Percentiles rank a stretch among this genome's conserved stretches.
Evolutionary conservation across 169 alveolate genomes (phyloP).

Genomic region (Cryptosporidium xiaoi): DNA sequence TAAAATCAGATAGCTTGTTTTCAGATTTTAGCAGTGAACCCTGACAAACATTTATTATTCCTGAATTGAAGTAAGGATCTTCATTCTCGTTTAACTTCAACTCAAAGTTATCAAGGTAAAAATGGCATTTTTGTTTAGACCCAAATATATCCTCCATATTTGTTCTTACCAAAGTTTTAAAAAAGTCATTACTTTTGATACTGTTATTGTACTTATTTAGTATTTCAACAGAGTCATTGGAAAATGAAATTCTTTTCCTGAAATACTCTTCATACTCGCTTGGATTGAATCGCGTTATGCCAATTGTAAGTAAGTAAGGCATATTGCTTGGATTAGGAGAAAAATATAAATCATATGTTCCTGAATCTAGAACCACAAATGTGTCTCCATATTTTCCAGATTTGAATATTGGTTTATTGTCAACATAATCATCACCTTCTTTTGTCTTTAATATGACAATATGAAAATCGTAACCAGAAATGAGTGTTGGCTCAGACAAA

Average conservation of each 20-base stretch:
- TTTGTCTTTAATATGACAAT: conserved; percentile 22
- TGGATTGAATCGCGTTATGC: conserved; percentile 44
- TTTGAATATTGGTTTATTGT: conserved; percentile 20
- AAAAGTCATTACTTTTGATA: not conserved
- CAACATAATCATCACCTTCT: conserved; percentile 4
- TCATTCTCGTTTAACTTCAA: conserved; percentile 19
- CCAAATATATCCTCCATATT: conserved; percentile 5
- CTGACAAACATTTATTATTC: conserved; percentile 58
- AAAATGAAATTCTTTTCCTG: not conserved
- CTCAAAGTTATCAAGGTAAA: conserved; percentile 29
- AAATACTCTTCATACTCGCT: conserved; percentile 10
- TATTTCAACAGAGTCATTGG: not conserved
- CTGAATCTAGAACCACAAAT: not conserved
- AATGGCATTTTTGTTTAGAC: conserved; percentile 25
- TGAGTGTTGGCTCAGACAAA: conserved; percentile 55
- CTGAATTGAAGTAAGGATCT: conserved; percentile 41
- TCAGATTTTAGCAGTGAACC: conserved; percentile 20
- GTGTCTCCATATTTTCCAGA: conserved; percentile 74
- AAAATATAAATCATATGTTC: conserved; percentile 38
- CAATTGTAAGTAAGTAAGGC: conserved; percentile 65
- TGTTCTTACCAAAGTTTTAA: not conserved
- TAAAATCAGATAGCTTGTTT: conserved; percentile 9
- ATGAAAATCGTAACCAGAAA: conserved; percentile 58
- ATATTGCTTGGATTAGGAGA: conserved; percentile 39
- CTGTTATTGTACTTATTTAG: conserved; percentile 5